phyloP scores from a whole-genome alignment of 805 yeast genomes.

The Priceomyces castillae region DNA sequence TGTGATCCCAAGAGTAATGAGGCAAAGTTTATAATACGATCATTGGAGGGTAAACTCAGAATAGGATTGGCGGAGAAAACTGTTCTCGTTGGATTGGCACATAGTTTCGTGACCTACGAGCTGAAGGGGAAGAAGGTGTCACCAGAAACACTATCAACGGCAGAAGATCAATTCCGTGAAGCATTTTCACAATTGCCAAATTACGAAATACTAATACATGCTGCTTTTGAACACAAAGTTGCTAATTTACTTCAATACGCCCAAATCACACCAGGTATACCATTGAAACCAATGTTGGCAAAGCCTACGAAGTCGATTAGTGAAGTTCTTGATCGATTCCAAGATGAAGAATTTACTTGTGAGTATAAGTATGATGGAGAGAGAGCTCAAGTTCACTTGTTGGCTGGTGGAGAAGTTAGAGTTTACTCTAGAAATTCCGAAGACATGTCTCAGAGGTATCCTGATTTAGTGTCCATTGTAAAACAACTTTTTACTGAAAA shows the following conservation, averaged over 20 bases:
- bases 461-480: slow-evolving; percentile 75
- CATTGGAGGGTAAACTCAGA: slow-evolving; percentile 88
- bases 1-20: slow-evolving; percentile 68
- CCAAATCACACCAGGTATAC: slow-evolving; percentile 84
- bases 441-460: slow-evolving; percentile 94
- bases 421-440: slow-evolving; percentile 94
- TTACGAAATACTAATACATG: slow-evolving; percentile 72
- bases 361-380: slow-evolving; percentile 98
- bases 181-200: slow-evolving; percentile 91
- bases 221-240: slow-evolving; percentile 67
- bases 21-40: slow-evolving; percentile 86
- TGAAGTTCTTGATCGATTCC: slow-evolving; percentile 89
- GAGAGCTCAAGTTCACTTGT: slow-evolving; percentile 88
- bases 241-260: slow-evolving; percentile 62
- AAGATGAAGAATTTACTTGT: slow-evolving; percentile 82
- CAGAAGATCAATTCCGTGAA: slow-evolving; percentile 78
- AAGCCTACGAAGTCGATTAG: slow-evolving; percentile 92
- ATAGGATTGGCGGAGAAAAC: slow-evolving; percentile 95
- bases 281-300: slow-evolving; percentile 96
- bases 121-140: slow-evolving; percentile 24
- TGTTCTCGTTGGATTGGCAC: slow-evolving; percentile 78
- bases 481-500: slow-evolving; percentile 50
- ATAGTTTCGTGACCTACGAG: slow-evolving; percentile 72
- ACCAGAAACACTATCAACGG: slow-evolving; percentile 51
- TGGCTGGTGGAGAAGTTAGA: slow-evolving; percentile 61